A percentile compares a stretch with the other conserved stretches of the same genome.
Evolutionary conservation across 2,329 filamentous ascomycete genomes (phyloP).

Genomic region (Microcera coccophila): DNA sequence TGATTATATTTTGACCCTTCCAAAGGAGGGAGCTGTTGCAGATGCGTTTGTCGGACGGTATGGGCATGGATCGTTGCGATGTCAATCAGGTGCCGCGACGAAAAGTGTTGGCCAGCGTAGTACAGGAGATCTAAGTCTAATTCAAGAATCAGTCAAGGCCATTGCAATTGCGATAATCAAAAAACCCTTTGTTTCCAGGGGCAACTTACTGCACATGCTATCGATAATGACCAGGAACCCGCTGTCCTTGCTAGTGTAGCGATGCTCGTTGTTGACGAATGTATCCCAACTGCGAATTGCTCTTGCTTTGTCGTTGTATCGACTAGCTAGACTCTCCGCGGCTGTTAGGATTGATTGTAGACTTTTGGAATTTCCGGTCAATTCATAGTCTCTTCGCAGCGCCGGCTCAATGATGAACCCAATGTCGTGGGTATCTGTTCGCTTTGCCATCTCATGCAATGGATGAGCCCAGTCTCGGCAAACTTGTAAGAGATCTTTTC

Average conservation of each 20-base stretch:
- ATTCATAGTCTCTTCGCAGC: conserved; percentile 44
- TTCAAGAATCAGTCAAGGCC: background rate
- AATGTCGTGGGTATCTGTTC: conserved; percentile 52
- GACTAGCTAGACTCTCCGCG: conserved; percentile 40
- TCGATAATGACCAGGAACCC: conserved; percentile 41
- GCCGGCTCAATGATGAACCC: conserved; percentile 52
- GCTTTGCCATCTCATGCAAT: conserved; percentile 35
- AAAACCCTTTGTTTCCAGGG: background rate
- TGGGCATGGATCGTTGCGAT: conserved; percentile 39
- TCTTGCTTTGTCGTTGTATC: conserved; percentile 38
- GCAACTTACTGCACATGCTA: conserved; percentile 33
- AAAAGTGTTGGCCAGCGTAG: conserved; percentile 35
- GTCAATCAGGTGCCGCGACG: conserved; percentile 26
- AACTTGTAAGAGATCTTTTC: conserved; percentile 16
- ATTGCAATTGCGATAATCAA: too few species aligned
- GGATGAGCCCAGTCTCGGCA: conserved; percentile 26
- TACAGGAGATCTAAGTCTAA: conserved; percentile 35
- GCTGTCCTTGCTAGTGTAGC: conserved; percentile 24
- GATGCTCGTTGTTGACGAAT: conserved; percentile 28
- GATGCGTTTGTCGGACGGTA: conserved; percentile 37
- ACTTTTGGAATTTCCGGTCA: conserved; percentile 39
- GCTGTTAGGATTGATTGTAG: conserved; percentile 40
- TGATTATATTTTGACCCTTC: background rate
- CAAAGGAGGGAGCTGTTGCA: conserved; percentile 20
- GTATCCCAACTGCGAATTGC: conserved; percentile 50